A percentile compares a stretch with the other conserved stretches of the same genome.
phyloP scores from a whole-genome alignment of 129 eudicot genomes.

The Pulicaria dysenterica region DNA sequence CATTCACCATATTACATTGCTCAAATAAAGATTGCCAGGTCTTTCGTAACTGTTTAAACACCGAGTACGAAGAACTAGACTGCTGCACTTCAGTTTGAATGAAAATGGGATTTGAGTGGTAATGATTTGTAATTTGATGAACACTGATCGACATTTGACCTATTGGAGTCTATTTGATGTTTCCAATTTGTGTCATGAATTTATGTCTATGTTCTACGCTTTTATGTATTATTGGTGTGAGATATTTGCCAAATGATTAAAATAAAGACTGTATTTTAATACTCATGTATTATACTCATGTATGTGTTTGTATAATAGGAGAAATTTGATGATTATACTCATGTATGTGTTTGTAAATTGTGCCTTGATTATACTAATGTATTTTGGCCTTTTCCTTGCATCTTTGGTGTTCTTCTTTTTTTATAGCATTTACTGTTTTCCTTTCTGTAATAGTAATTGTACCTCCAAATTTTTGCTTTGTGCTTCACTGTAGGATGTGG shows the following conservation, averaged over 20 bases:
- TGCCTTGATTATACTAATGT: too few relatives aligned
- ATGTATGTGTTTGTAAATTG: too few relatives aligned
- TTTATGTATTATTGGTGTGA: slow-evolving; percentile 78
- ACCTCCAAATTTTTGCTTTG: slow-evolving; percentile 92
- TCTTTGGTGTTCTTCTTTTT: slow-evolving; percentile 82
- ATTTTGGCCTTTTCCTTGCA: slow-evolving; percentile 82
- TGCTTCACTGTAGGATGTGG: slow-evolving; percentile 91
- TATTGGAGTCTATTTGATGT: neutral
- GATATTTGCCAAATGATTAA: slow-evolving; percentile 99
- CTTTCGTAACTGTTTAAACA: too few relatives aligned
- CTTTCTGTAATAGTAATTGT: slow-evolving; percentile 88
- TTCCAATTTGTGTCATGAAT: slow-evolving; percentile 1
- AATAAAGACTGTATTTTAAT: slow-evolving; percentile 90
- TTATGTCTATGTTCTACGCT: slow-evolving; percentile 8
- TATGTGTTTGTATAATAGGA: too few relatives aligned
- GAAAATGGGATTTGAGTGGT: too few relatives aligned
- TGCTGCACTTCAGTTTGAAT: too few relatives aligned
- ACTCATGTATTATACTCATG: too few relatives aligned
- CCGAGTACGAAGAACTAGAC: too few relatives aligned
- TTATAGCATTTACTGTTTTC: slow-evolving; percentile 82
- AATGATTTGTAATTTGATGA: neutral
- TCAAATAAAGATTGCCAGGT: too few relatives aligned
- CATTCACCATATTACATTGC: too few relatives aligned
- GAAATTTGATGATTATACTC: too few relatives aligned
- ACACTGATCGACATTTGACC: neutral